These are phyloP conservation scores for Thozetella sp. DNA, from an alignment of 495 filamentous ascomycete species.

Conservation along the genomic window DNA sequence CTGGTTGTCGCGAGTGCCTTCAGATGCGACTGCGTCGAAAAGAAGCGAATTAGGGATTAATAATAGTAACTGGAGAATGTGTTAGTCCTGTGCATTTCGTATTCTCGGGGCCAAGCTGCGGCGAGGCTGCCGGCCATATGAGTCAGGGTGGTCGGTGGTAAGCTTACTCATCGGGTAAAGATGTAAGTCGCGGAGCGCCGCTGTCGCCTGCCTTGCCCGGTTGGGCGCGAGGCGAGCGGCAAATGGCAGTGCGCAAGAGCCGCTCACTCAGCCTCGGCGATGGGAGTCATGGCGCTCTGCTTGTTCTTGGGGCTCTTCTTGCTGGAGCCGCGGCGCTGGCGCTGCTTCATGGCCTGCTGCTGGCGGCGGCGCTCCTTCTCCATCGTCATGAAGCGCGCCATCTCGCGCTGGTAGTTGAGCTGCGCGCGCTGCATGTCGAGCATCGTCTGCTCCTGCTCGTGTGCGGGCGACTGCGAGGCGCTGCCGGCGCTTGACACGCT, in stretches of 20 bases:
- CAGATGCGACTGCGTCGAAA: too few species aligned
- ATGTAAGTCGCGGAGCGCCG: too few species aligned
- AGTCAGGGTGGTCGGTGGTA: not conserved
- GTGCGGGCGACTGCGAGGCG: constrained; percentile 35
- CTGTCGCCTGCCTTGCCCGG: too few species aligned
- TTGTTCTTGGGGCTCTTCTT: constrained; percentile 48
- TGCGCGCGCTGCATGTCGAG: constrained; percentile 44
- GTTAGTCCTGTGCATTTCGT: not conserved
- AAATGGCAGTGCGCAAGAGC: not conserved
- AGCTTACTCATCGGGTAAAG: not conserved
- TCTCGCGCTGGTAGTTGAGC: constrained; percentile 45
- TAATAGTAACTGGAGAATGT: not conserved
- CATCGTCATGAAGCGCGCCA: constrained; percentile 36
- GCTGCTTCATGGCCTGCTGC: constrained; percentile 32
- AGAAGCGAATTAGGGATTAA: not conserved
- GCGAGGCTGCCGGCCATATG: not conserved
- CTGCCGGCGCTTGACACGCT: constrained; percentile 46
- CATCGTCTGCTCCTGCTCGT: constrained; percentile 34
- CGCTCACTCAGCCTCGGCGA: constrained; percentile 40
- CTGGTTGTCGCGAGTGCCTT: too few species aligned
- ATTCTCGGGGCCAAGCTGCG: not conserved
- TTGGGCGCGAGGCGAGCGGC: too few species aligned
- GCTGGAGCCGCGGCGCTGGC: constrained; percentile 20
- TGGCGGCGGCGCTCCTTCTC: constrained; percentile 48
- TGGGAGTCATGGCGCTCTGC: constrained; percentile 47